Evolutionary conservation across 2,329 filamentous ascomycete genomes (phyloP).

Genomic region (Colletotrichum sp.): DNA sequence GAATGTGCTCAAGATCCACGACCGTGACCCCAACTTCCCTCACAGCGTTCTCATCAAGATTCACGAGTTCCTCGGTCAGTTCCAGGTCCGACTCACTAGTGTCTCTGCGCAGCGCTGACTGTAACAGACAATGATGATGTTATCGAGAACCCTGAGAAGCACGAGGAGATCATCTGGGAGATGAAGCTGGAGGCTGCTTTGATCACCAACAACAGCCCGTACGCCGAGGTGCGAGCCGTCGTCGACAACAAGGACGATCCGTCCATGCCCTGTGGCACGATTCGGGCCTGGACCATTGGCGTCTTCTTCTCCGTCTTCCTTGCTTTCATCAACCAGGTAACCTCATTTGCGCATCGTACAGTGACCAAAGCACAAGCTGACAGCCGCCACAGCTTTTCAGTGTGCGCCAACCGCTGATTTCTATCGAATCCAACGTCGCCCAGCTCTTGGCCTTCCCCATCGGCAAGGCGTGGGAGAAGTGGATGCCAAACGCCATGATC

Average conservation of each 20-base stretch:
- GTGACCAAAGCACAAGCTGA: not conserved
- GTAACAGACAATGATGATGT: slow-evolving; percentile 28
- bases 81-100: slow-evolving; percentile 27
- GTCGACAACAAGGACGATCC: slow-evolving; percentile 62
- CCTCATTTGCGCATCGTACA: not conserved
- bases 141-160: slow-evolving; percentile 47
- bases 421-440: slow-evolving; percentile 59
- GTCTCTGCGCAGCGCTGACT: not conserved
- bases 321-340: slow-evolving; percentile 55
- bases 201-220: slow-evolving; percentile 61
- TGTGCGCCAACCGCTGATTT: slow-evolving; percentile 60
- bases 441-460: slow-evolving; percentile 62
- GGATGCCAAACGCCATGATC: slow-evolving; percentile 56
- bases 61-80: slow-evolving; percentile 45
- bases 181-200: slow-evolving; percentile 62
- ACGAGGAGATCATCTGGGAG: slow-evolving; percentile 53
- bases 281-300: slow-evolving; percentile 60
- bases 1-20: slow-evolving; percentile 43
- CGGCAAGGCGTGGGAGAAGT: slow-evolving; percentile 54
- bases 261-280: slow-evolving; percentile 54
- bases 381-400: slow-evolving; percentile 48
- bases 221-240: slow-evolving; percentile 61
- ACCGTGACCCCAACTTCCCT: slow-evolving; percentile 49
- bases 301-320: slow-evolving; percentile 54
- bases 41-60: slow-evolving; percentile 43